Percentiles rank a stretch among this genome's conserved stretches.
These are phyloP conservation scores for Collybia sordida DNA, from an alignment of 768 basidiomycete genomes.

Conservation along the genomic window DNA sequence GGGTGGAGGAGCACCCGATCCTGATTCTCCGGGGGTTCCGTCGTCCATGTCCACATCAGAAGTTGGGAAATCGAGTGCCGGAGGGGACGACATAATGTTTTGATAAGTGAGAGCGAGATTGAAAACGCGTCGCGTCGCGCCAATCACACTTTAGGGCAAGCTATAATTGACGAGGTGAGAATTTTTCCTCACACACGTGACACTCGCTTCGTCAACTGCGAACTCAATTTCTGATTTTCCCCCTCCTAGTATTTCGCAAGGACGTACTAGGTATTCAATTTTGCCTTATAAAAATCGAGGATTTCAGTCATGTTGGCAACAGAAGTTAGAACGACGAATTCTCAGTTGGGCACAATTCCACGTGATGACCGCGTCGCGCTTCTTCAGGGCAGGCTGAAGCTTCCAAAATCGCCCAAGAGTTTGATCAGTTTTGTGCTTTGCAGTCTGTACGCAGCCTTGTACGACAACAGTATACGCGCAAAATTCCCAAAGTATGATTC, in stretches of 20 bases:
- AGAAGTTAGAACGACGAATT: no score
- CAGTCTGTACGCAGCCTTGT: no score
- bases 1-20: slow-evolving; percentile 38
- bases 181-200: not conserved
- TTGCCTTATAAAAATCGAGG: no score
- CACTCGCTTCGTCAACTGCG: slow-evolving; percentile 2
- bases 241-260: no score
- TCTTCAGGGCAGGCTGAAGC: slow-evolving; percentile 14
- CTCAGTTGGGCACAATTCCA: not conserved
- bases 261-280: no score
- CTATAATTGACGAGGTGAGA: not conserved
- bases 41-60: slow-evolving; percentile 60
- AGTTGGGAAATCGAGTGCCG: slow-evolving; percentile 61
- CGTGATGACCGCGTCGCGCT: slow-evolving; percentile 1
- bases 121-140: slow-evolving; percentile 56
- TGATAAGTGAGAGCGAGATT: slow-evolving; percentile 10
- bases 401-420: slow-evolving; percentile 5
- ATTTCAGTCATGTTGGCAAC: no score
- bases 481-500: not conserved
- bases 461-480: no score
- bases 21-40: slow-evolving; percentile 32
- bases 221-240: no score
- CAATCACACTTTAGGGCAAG: slow-evolving; percentile 50
- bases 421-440: no score
- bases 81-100: slow-evolving; percentile 60